Evolutionary conservation across 805 yeast genomes (phyloP), one percentile per base, ranked within the genome.

Genomic region (Yarrowia hollandica): DNA sequence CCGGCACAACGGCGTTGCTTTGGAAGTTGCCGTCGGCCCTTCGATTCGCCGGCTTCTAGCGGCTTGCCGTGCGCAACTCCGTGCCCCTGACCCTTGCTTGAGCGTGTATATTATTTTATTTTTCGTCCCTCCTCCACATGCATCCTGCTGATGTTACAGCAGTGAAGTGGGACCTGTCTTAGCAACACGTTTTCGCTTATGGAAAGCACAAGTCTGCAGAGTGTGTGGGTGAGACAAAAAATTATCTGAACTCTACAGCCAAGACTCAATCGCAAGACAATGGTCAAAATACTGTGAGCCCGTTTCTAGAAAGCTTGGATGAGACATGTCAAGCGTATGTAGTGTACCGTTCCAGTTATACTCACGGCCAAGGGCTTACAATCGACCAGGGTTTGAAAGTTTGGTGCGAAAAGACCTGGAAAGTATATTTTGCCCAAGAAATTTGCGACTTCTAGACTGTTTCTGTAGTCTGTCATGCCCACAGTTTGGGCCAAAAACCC

Each of bases 1-100:
- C 48, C 48, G 33, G 48, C 48, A 18, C 21, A 25, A 41, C 48
- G 33, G 48, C 9, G 30, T 41, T 41, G 48, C 48, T 25, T 41
- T 41, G 33, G 48, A 26, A 16, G 48, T 41, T 15, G 33, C n/a
- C 5, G 9, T 5, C 4, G 31, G 16, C 42, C n/a, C n/a, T n/a
- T n/a, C n/a, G n/a, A n/a, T n/a, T n/a, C n/a, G n/a, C n/a, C n/a
- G n/a, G n/a, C n/a, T n/a, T n/a, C n/a, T n/a, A n/a, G n/a, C n/a
- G n/a, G n/a, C n/a, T n/a, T n/a, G n/a, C n/a, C n/a, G n/a, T n/a
- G n/a, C n/a, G n/a, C n/a, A n/a, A n/a, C n/a, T n/a, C n/a, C n/a
- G n/a, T n/a, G n/a, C n/a, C n/a, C n/a, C n/a, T n/a, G n/a, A n/a
- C n/a, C n/a, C n/a, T n/a, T n/a, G n/a, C n/a, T n/a, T n/a, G n/a